phyloP scores from a whole-genome alignment of 2,329 filamentous ascomycete genomes.

The Elsinoe perseae region DNA sequence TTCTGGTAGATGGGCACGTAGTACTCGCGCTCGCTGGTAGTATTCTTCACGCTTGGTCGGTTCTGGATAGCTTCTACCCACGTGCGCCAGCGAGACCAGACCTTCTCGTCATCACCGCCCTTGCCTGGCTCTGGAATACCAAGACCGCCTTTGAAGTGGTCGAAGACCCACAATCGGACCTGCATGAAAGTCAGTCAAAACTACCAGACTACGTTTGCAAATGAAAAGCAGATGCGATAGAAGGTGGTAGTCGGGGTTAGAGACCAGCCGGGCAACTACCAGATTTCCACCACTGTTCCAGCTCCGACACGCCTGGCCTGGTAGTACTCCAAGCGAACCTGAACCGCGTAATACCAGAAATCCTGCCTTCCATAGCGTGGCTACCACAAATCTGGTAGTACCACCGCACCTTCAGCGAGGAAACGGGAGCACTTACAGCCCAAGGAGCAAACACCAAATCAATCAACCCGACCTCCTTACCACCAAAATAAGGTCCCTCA shows the following conservation, averaged over 20 bases:
- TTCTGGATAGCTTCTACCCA: constrained; percentile 55
- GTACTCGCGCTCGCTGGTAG: constrained; percentile 58
- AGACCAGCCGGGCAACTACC: not conserved
- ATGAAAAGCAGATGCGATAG: not conserved
- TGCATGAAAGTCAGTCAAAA: constrained; percentile 9
- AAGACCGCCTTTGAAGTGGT: constrained; percentile 61
- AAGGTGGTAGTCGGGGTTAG: not conserved
- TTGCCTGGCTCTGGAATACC: constrained; percentile 34
- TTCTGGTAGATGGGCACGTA: constrained; percentile 60
- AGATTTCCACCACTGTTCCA: not conserved
- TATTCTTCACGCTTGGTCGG: constrained; percentile 58
- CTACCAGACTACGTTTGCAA: not conserved
- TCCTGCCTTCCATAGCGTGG: not conserved
- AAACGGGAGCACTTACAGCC: constrained; percentile 41
- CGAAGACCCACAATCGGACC: constrained; percentile 60
- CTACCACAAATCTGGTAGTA: constrained; percentile 31
- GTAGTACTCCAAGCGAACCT: not conserved
- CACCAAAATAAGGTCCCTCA: constrained; percentile 60
- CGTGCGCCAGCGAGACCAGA: constrained; percentile 57
- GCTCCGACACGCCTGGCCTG: not conserved
- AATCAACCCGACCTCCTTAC: constrained; percentile 55
- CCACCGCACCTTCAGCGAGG: constrained; percentile 17
- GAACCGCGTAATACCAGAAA: too few relatives aligned
- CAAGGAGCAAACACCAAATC: constrained; percentile 67
- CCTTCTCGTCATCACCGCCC: constrained; percentile 46